Conservation (phyloP, 345 rosid species). For the Schrenkiella parvula region DNA sequence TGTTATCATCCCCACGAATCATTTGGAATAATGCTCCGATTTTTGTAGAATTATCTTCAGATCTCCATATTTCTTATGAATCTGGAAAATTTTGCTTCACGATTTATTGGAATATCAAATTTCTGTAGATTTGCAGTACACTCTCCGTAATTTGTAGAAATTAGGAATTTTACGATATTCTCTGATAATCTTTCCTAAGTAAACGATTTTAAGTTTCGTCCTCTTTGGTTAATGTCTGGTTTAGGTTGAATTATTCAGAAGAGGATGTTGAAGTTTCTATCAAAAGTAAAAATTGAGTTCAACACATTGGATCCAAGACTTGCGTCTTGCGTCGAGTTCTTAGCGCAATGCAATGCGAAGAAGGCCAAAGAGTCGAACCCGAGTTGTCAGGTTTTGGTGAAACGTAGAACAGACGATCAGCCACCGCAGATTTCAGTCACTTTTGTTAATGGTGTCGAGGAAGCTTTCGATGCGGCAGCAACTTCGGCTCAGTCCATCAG, state of each 20-base stretch:
- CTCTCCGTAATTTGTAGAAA: not conserved
- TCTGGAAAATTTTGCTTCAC: not conserved
- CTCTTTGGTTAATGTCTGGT: not conserved
- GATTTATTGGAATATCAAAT: not conserved
- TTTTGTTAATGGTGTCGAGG: constrained; percentile 79
- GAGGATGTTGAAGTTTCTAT: constrained; percentile 83
- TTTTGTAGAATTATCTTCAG: not conserved
- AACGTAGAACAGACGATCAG: constrained; percentile 85
- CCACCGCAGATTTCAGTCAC: constrained; percentile 81
- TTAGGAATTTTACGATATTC: not conserved
- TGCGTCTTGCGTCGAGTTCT: constrained; percentile 83
- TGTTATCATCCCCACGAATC: no score
- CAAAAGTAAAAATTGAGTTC: constrained; percentile 77
- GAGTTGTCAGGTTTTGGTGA: constrained; percentile 67
- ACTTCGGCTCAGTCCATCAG: constrained; percentile 78
- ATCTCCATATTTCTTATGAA: not conserved
- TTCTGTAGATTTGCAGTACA: not conserved
- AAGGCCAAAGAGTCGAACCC: constrained; percentile 92
- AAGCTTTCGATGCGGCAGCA: constrained; percentile 66
- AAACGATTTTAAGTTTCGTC: not conserved
- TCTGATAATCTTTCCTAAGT: not conserved
- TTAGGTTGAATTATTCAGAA: not conserved
- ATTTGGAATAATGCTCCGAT: not conserved
- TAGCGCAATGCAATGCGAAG: constrained; percentile 88
- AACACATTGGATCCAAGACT: constrained; percentile 73